Base-by-base conservation (phyloP, 306 rosid species). In the Medicago ruthenica region DNA sequence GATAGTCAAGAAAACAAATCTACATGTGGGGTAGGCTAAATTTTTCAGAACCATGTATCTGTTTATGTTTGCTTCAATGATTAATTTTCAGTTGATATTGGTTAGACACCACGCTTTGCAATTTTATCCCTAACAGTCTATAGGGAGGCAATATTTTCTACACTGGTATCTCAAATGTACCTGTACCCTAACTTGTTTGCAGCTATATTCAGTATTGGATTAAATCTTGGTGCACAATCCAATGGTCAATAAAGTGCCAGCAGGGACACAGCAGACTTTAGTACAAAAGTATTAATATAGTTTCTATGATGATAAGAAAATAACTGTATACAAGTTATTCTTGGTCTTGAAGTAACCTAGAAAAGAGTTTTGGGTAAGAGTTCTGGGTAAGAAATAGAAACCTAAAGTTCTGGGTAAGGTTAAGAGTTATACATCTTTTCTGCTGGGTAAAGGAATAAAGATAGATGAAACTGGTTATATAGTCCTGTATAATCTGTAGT, bases 1-100 rank as follows among this genome's bases (percentile, higher is more conserved):
- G 96, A 93, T 80, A 84, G 82, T 73, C 95, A 86, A 79, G 95
- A 87, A 51, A 88, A 73, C 79, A 89, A 73, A 81, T 12, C 44
- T 74, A 60, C 83, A 50, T 31, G 34, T 14, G 90, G 77, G 97
- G 97, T 92, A 92, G 37, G 81, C 64, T 40, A 75, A 82, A 83
- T 65, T 57, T 78, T 59, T 21, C 55, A n/a, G 42, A 54, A 60
- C 44, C 59, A 68, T 70, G 54, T 68, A 13, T 44, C 61, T 63
- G 13, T 71, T 66, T 70, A 34, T 61, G 1, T 71, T 77, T 64
- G 61, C 74, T 58, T 79, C 45, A 45, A 21, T 74, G 40, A 60
- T 83, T 41, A 71, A 31, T 62, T 72, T 41, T 39, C 72, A 24
- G 45, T 48, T 41, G 71, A 50, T 42, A 44, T 55, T 41, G 27